Evolutionary conservation across 495 filamentous ascomycete genomes (phyloP).

Genomic region (Apiosordaria backusii): DNA sequence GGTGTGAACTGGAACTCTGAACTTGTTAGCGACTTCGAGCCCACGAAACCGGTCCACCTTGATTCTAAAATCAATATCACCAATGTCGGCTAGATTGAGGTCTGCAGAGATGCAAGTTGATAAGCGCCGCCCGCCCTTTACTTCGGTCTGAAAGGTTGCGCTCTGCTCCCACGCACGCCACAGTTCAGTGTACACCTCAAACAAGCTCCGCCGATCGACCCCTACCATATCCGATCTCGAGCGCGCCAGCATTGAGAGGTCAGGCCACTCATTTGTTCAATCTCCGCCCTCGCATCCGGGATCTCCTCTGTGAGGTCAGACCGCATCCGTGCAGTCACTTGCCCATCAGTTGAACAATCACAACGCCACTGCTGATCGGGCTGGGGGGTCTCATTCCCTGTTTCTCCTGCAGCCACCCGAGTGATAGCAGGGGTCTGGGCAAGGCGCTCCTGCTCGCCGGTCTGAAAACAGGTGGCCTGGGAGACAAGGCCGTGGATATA

Average conservation of each 20-base stretch:
- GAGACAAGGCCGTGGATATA: too few relatives aligned
- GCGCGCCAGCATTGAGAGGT: not conserved
- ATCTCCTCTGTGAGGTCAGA: not conserved
- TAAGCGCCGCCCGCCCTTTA: not conserved
- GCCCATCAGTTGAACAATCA: not conserved
- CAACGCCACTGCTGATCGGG: not conserved
- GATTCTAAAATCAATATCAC: not conserved
- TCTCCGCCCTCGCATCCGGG: not conserved
- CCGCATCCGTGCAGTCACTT: not conserved
- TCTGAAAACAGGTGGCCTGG: too few relatives aligned
- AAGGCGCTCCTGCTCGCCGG: too few relatives aligned
- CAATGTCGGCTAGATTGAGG: not conserved
- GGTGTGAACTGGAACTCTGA: not conserved
- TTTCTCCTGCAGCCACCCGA: not conserved
- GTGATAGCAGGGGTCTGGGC: too few relatives aligned
- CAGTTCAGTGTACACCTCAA: not conserved
- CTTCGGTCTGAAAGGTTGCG: not conserved
- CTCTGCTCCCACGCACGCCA: not conserved
- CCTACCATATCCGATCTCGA: not conserved
- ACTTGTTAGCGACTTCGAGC: not conserved
- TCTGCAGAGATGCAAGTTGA: not conserved
- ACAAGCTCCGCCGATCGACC: not conserved
- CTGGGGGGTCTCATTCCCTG: not conserved
- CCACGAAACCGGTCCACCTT: not conserved
- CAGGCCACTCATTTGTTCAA: not conserved